phyloP scores from a whole-genome alignment of 2,329 filamentous ascomycete species.

The Apiospora koreana region DNA sequence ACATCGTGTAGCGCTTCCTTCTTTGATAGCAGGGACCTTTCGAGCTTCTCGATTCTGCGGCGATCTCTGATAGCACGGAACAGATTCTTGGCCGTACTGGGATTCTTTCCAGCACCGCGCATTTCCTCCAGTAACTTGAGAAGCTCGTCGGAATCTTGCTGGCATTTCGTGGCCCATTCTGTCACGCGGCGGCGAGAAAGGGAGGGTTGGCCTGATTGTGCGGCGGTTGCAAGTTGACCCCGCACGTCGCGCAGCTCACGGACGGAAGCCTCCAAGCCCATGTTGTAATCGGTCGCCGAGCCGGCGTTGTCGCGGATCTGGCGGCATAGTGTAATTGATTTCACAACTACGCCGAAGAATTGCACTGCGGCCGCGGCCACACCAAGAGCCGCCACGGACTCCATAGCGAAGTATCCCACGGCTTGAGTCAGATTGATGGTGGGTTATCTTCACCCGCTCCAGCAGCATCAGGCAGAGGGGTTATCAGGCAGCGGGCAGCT shows the following conservation, averaged over 20 bases:
- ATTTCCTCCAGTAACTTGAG: neutral
- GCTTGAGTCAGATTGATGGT: no score
- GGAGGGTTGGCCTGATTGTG: neutral
- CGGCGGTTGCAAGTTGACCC: neutral
- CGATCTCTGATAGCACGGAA: neutral
- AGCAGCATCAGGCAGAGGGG: no score
- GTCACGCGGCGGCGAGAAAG: neutral
- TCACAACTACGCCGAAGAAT: neutral
- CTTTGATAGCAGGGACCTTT: neutral
- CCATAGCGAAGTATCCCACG: no score
- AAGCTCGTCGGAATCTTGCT: neutral
- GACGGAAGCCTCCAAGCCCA: neutral
- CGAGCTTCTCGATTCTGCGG: neutral
- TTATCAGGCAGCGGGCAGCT: no score
- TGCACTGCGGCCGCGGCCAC: neutral
- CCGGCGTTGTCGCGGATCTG: neutral
- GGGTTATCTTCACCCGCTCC: no score
- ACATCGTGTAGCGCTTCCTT: neutral
- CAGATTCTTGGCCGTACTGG: neutral
- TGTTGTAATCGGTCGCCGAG: neutral
- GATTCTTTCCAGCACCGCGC: neutral
- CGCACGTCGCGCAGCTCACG: neutral
- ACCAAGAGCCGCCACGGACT: neutral
- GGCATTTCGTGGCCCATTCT: neutral
- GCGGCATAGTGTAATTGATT: neutral